Evolutionary conservation across 2,329 filamentous ascomycete species (phyloP).

Genomic region (Neurospora sp.): DNA sequence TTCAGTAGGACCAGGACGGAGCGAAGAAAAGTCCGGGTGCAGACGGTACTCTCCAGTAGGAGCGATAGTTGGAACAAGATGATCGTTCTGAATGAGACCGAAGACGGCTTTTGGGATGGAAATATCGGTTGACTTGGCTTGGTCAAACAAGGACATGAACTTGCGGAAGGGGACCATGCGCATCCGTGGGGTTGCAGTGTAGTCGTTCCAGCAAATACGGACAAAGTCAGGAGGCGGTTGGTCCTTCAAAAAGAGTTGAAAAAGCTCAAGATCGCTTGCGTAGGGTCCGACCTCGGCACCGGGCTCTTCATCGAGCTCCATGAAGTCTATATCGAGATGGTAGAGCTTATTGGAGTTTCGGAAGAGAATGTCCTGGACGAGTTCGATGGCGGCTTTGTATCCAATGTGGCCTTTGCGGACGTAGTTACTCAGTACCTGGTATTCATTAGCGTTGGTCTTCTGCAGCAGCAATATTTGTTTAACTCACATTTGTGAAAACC

Average conservation of each 20-base stretch:
- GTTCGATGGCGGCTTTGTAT: slow-evolving; percentile 49
- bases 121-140: slow-evolving; percentile 36
- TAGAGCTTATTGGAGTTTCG: slow-evolving; percentile 71
- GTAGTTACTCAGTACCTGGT: slow-evolving; percentile 55
- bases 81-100: slow-evolving; percentile 60
- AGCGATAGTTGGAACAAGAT: slow-evolving; percentile 39
- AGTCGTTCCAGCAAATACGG: slow-evolving; percentile 69
- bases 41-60: slow-evolving; percentile 58
- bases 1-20: slow-evolving; percentile 48
- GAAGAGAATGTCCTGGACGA: slow-evolving; percentile 63
- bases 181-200: slow-evolving; percentile 58
- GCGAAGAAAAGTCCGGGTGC: slow-evolving; percentile 53
- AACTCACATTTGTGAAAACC: slow-evolving; percentile 53
- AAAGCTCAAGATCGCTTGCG: slow-evolving; percentile 26
- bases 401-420: slow-evolving; percentile 54
- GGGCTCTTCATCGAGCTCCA: slow-evolving; percentile 20
- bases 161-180: slow-evolving; percentile 57
- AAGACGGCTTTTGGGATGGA: slow-evolving; percentile 56
- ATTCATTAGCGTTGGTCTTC: neutral
- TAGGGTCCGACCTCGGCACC: slow-evolving; percentile 10
- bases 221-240: slow-evolving; percentile 53
- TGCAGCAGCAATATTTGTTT: too few relatives aligned
- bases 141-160: slow-evolving; percentile 37
- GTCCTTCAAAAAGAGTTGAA: slow-evolving; percentile 32
- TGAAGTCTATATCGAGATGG: slow-evolving; percentile 41